Percentiles rank a stretch among this genome's conserved stretches.
Conservation (phyloP, 768 basidiomycete genomes). For the Lentinus brumalis region DNA sequence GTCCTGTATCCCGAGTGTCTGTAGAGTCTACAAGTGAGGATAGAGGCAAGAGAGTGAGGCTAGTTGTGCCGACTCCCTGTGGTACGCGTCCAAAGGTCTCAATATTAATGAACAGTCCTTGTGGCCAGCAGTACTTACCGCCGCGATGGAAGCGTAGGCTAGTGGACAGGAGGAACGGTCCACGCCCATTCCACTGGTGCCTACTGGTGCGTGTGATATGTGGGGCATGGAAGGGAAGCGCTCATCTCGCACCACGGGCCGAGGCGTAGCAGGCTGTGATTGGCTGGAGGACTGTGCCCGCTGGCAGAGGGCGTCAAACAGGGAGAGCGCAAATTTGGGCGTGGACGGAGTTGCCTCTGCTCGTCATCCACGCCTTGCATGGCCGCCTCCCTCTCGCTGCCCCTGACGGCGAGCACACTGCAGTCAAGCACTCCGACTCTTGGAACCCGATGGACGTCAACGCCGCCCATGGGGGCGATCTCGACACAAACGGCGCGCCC, state of each 20-base stretch:
- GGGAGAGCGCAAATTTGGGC: neutral
- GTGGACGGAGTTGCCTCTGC: neutral
- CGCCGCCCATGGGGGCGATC: slow-evolving; percentile 18
- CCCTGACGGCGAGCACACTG: slow-evolving; percentile 5
- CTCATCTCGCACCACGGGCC: neutral
- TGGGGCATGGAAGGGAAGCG: neutral
- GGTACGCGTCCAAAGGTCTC: no score
- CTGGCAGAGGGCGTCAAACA: neutral
- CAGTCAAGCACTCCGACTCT: slow-evolving; percentile 15
- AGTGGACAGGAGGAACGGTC: no score
- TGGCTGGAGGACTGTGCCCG: neutral
- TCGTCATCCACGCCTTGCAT: slow-evolving; percentile 14
- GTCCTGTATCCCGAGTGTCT: no score
- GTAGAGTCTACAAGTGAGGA: no score
- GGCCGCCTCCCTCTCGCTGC: slow-evolving; percentile 23
- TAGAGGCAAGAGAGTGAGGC: no score
- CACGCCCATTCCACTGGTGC: no score
- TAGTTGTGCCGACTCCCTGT: no score
- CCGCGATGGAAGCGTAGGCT: no score
- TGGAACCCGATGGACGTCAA: slow-evolving; percentile 26
- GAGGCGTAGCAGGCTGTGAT: neutral
- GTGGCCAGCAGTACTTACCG: no score
- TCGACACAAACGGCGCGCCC: slow-evolving; percentile 20
- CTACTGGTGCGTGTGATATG: no score
- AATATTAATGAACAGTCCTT: no score